Evolutionary conservation across 306 rosid genomes (phyloP), one percentile per base, ranked within the genome.

Genomic region (Pachyrhizus erosus): DNA sequence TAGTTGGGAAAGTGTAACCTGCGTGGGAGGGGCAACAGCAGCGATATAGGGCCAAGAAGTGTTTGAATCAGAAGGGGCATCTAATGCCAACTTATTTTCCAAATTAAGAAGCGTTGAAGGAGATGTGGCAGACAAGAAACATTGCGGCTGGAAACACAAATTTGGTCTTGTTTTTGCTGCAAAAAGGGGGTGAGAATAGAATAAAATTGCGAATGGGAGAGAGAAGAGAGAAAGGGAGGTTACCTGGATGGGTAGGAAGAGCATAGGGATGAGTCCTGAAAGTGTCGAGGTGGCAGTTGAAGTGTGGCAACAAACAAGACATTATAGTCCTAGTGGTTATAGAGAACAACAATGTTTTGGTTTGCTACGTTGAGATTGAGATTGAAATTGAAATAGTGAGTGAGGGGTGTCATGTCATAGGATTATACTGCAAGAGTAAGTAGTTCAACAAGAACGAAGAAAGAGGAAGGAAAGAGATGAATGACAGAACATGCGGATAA

Each of bases 251-350:
- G 37, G 67, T 60, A 60, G 69, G 67, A 68, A 73, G 66, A 57
- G 64, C 27, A 61, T 78, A 54, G 29, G 73, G 60, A 68, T 73
- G 89, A 45, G 88, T 79, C 87, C 90, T 79, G 87, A 93, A 89
- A 62, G 90, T 75, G 76, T 89, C 91, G 0, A 91, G 92, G 31
- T 87, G 87, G 73, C 91, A 89, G 77, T 89, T 93, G 86, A 93
- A 90, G 78, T 90, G 96, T 0, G 97, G 94, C 86, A 91, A 87
- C 68, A 93, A 87, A 87, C 94, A 93, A 54, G 96, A 93, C 97
- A 93, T 92, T 79, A n/a, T n/a, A n/a, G n/a, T n/a, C n/a, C 82
- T 82, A 78, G 57, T 37, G 46, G 33, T 13, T 66, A 33, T 34
- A 6, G 21, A 57, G 20, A 72, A 43, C 9, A 42, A 40, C 12